Percentiles rank a stretch among this genome's conserved stretches.
These are phyloP conservation scores for Oryza punctata DNA, from an alignment of 176 grass and related monocot genomes.

Conservation along the genomic window DNA sequence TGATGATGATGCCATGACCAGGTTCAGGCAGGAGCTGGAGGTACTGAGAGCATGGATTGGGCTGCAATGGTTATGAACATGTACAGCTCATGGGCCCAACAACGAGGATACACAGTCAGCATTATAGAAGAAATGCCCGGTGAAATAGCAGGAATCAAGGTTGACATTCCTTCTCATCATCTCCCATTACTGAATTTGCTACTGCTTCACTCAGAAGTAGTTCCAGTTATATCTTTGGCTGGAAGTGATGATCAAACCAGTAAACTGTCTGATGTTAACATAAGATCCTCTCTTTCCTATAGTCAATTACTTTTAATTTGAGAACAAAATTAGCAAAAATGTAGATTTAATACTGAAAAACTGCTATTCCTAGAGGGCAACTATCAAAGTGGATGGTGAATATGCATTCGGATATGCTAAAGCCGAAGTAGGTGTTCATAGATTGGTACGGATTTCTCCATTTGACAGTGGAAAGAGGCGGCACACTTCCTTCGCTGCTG, in stretches of 20 bases:
- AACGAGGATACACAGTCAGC: slow-evolving; percentile 66
- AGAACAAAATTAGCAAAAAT: slow-evolving; percentile 1
- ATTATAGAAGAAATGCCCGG: slow-evolving; percentile 92
- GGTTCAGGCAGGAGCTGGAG: slow-evolving; percentile 97
- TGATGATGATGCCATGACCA: slow-evolving; percentile 33
- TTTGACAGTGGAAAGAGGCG: slow-evolving; percentile 87
- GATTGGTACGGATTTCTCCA: slow-evolving; percentile 90
- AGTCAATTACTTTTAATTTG: slow-evolving; percentile 1
- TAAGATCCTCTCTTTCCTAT: neutral
- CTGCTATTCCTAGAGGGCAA: slow-evolving; percentile 71
- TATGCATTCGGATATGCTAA: slow-evolving; percentile 94
- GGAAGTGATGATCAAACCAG: neutral
- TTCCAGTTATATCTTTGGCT: slow-evolving; percentile 7
- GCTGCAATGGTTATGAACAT: slow-evolving; percentile 93
- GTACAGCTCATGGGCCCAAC: slow-evolving; percentile 82
- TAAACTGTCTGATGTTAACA: slow-evolving; percentile 19
- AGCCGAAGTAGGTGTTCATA: slow-evolving; percentile 87
- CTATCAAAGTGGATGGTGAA: slow-evolving; percentile 90
- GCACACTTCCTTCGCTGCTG: slow-evolving; percentile 95
- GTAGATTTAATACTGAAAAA: slow-evolving; percentile 4
- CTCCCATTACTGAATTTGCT: neutral
- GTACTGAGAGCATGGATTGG: slow-evolving; percentile 98
- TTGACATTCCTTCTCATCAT: slow-evolving; percentile 45
- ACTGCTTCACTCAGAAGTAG: slow-evolving; percentile 5
- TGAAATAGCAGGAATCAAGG: slow-evolving; percentile 98